phyloP scores from a whole-genome alignment of 106 monocot species.

The Platanthera guangdongensis region DNA sequence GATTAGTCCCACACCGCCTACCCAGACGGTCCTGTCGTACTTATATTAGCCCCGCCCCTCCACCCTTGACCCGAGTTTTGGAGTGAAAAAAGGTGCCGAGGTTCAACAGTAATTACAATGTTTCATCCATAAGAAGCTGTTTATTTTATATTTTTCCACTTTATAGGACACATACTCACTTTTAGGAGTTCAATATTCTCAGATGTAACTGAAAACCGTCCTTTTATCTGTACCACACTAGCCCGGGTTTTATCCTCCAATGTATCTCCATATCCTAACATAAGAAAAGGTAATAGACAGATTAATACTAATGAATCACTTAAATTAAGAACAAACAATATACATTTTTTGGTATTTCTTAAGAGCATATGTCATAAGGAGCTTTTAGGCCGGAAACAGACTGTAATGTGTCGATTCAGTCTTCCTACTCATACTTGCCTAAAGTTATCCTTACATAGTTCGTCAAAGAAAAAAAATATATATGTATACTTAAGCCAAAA shows the following conservation, averaged over 20 bases:
- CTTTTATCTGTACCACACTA: constrained; percentile 89
- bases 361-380: neutral
- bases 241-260: constrained; percentile 45
- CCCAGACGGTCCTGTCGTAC: no score
- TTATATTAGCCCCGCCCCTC: no score
- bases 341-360: neutral
- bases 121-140: neutral
- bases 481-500: neutral
- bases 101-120: neutral
- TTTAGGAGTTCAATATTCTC: constrained; percentile 48
- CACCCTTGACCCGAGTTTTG: no score
- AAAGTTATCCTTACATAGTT: neutral
- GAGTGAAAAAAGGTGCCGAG: no score
- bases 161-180: neutral
- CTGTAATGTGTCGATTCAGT: neutral
- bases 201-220: constrained; percentile 96
- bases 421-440: neutral
- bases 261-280: constrained; percentile 8
- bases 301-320: neutral
- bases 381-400: neutral
- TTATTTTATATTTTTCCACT: neutral
- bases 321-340: neutral
- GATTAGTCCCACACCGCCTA: no score
- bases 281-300: neutral
- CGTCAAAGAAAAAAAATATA: neutral